Evolutionary conservation across 352 stramenopile species (phyloP).

Genomic region (Phytophthora chlamydospora): DNA sequence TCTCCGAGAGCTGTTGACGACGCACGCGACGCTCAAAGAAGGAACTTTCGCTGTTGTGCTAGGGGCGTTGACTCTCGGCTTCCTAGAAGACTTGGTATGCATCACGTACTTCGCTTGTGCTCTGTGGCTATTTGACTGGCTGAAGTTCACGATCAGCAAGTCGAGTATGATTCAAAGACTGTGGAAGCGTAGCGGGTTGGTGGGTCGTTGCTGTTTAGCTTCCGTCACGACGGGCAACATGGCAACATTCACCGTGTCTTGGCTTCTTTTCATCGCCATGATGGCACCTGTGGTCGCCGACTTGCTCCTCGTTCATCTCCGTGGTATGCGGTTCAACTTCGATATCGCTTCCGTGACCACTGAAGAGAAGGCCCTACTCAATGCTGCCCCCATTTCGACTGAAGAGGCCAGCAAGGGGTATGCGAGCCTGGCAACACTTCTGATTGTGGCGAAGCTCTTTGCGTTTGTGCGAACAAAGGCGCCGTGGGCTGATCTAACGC

Average conservation of each 20-base stretch:
- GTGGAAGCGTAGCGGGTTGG: not conserved
- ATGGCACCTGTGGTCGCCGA: slow-evolving; percentile 37
- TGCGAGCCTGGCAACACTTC: not conserved
- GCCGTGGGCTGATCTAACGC: not conserved
- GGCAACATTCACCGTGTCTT: slow-evolving; percentile 31
- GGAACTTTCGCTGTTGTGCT: slow-evolving; percentile 14
- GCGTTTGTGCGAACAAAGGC: not conserved
- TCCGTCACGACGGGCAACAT: slow-evolving; percentile 11
- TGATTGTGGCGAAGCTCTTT: slow-evolving; percentile 1
- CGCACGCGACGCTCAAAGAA: slow-evolving; percentile 21
- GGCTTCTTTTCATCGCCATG: slow-evolving; percentile 27
- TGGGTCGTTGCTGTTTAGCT: no score
- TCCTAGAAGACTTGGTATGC: slow-evolving; percentile 43
- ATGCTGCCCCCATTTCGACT: slow-evolving; percentile 28
- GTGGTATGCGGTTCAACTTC: slow-evolving; percentile 44
- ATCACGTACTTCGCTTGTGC: slow-evolving; percentile 23
- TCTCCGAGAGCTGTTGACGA: slow-evolving; percentile 23
- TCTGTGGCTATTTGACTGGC: slow-evolving; percentile 18
- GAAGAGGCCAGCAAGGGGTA: not conserved
- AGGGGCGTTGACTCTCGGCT: slow-evolving; percentile 22
- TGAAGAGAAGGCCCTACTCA: slow-evolving; percentile 31
- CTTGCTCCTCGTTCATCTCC: slow-evolving; percentile 36
- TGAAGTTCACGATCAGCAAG: not conserved
- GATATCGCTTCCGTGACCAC: slow-evolving; percentile 40
- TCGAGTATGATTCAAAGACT: not conserved